phyloP scores from a whole-genome alignment of 176 grass and related monocot genomes.

The Rhipidocladum racemiflorum region DNA sequence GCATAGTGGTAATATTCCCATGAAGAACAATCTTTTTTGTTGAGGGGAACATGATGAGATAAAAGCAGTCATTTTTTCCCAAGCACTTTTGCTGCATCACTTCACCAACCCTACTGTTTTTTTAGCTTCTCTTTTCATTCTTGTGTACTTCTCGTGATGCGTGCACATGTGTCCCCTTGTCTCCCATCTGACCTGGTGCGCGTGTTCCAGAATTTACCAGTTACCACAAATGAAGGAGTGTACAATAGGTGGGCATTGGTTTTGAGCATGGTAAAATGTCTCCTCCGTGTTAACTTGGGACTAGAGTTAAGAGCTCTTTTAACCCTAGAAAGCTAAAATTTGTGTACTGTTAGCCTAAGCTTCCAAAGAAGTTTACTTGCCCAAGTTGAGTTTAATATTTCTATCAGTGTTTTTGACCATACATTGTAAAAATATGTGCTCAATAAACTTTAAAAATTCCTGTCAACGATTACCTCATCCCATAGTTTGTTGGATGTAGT shows the following conservation, averaged over 20 bases:
- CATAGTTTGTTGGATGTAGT: constrained; percentile 24
- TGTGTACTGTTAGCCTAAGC: not conserved
- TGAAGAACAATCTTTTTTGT: constrained; percentile 34
- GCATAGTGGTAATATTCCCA: constrained; percentile 30
- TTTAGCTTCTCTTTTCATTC: not conserved
- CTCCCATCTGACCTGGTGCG: not conserved
- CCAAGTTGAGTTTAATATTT: constrained; percentile 11
- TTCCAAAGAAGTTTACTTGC: not conserved
- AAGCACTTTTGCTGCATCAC: constrained; percentile 28
- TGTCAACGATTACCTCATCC: constrained; percentile 10
- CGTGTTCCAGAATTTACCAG: constrained; percentile 25
- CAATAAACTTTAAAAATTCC: not conserved
- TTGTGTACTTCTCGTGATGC: constrained; percentile 20
- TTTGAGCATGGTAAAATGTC: not conserved
- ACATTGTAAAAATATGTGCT: not conserved
- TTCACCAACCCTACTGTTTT: constrained; percentile 8
- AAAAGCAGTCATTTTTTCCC: constrained; percentile 35
- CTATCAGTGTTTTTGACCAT: constrained; percentile 16
- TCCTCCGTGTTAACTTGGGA: not conserved
- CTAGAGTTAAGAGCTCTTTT: not conserved
- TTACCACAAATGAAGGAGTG: constrained; percentile 21
- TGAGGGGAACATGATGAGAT: constrained; percentile 38
- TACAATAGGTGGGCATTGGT: not conserved
- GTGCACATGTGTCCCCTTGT: constrained; percentile 29
- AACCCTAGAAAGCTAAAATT: not conserved